Conservation (phyloP, 169 alveolate genomes). For the Cryptosporidium ubiquitum region DNA sequence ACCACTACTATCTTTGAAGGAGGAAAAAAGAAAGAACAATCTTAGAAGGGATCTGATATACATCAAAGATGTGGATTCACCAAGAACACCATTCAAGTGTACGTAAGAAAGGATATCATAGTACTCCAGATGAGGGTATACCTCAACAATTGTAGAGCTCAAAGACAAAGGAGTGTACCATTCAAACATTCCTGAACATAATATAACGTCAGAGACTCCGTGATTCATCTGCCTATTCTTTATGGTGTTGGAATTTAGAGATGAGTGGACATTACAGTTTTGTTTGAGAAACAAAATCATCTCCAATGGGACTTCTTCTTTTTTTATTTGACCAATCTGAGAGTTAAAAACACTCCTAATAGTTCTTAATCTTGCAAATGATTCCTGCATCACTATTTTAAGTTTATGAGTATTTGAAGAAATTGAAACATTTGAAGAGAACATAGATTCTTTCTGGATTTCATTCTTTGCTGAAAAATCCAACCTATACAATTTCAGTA, state of each 20-base stretch:
- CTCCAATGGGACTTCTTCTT: conserved; percentile 9
- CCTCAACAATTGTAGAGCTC: conserved; percentile 50
- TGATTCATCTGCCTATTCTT: conserved; percentile 22
- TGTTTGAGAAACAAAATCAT: conserved; percentile 24
- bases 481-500: conserved; percentile 38
- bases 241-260: neutral
- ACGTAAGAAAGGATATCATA: conserved; percentile 54
- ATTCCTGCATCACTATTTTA: conserved; percentile 3
- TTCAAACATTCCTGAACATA: conserved; percentile 52
- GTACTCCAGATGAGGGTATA: conserved; percentile 29
- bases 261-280: neutral
- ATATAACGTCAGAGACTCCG: conserved; percentile 24
- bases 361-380: neutral
- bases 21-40: neutral
- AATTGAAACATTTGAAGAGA: conserved; percentile 41
- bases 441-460: conserved; percentile 16
- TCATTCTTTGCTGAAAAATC: conserved; percentile 42
- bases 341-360: conserved; percentile 3
- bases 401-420: conserved; percentile 49
- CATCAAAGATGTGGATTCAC: conserved; percentile 60
- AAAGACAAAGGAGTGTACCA: conserved; percentile 62
- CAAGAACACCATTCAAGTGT: conserved; percentile 27
- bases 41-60: conserved; percentile 34
- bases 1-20: neutral
- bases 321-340: neutral